Conservation (phyloP, 345 rosid genomes). For the Trapa bicornis region DNA sequence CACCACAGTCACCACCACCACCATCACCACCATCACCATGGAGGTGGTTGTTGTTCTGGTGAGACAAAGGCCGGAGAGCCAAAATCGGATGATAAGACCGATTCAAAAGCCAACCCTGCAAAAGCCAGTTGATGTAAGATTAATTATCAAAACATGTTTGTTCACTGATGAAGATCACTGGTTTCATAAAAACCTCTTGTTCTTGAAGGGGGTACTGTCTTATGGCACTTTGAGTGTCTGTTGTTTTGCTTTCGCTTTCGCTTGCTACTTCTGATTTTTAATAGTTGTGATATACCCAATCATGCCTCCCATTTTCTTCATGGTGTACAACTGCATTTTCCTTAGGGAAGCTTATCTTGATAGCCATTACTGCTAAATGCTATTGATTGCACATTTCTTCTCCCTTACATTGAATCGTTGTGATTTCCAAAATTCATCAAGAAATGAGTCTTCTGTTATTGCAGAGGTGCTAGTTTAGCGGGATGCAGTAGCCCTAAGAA, state of each 20-base stretch:
- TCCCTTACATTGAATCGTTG: too few species aligned
- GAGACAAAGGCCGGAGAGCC: constrained; percentile 37
- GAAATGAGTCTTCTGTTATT: background rate
- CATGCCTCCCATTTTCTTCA: background rate
- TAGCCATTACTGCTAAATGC: background rate
- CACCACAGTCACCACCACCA: too few species aligned
- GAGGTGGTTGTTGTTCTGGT: constrained; percentile 78
- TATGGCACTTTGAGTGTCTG: background rate
- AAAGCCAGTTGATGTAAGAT: constrained; percentile 11
- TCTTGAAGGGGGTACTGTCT: background rate
- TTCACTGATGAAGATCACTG: background rate
- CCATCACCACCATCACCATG: constrained; percentile 22
- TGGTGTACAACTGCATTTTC: background rate
- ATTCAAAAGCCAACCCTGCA: constrained; percentile 9
- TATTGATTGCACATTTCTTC: too few species aligned
- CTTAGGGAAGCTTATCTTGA: background rate
- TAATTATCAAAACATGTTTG: background rate
- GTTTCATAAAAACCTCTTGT: background rate
- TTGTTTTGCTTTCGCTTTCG: background rate
- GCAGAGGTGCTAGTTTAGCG: background rate
- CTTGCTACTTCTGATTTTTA: background rate
- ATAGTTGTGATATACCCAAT: background rate
- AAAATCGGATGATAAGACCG: constrained; percentile 26
- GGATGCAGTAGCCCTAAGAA: background rate
- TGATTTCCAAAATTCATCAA: too few species aligned